Conservation (phyloP, 208 protist genomes). For the Leishmania aethiopica region DNA sequence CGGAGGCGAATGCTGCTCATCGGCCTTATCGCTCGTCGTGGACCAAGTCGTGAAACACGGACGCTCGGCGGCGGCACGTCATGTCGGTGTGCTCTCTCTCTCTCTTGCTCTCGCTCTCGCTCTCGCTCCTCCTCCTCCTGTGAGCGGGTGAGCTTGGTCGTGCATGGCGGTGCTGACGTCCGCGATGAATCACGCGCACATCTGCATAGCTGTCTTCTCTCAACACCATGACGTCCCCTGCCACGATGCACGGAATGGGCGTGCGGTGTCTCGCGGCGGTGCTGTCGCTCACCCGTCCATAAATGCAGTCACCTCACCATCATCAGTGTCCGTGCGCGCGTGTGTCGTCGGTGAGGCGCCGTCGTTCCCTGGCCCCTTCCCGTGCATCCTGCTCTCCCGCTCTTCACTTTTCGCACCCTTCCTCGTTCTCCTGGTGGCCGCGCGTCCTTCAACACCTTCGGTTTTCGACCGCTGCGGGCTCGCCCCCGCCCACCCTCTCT, state of each 20-base stretch:
- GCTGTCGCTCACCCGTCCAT: neutral
- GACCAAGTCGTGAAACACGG: neutral
- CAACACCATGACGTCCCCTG: neutral
- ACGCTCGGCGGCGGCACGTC: neutral
- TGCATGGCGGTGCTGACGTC: neutral
- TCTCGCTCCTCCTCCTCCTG: neutral
- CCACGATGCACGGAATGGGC: neutral
- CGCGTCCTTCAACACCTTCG: neutral
- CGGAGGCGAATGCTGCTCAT: neutral
- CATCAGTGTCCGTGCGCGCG: neutral
- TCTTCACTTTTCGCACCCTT: neutral
- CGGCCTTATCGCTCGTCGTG: neutral
- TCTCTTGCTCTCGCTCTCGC: no score
- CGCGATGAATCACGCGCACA: neutral
- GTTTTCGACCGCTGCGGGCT: neutral
- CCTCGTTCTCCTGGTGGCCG: neutral
- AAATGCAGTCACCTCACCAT: neutral
- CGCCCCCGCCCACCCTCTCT: neutral
- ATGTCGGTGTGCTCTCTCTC: no score
- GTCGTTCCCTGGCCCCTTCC: neutral
- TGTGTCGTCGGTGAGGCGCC: neutral
- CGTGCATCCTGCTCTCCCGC: neutral
- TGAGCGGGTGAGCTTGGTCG: neutral
- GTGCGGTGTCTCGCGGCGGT: neutral
- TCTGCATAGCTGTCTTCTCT: neutral